These are phyloP conservation scores for Fusarium pseudocircinatum DNA, from an alignment of 2,329 filamentous ascomycete species.

Conservation along the genomic window DNA sequence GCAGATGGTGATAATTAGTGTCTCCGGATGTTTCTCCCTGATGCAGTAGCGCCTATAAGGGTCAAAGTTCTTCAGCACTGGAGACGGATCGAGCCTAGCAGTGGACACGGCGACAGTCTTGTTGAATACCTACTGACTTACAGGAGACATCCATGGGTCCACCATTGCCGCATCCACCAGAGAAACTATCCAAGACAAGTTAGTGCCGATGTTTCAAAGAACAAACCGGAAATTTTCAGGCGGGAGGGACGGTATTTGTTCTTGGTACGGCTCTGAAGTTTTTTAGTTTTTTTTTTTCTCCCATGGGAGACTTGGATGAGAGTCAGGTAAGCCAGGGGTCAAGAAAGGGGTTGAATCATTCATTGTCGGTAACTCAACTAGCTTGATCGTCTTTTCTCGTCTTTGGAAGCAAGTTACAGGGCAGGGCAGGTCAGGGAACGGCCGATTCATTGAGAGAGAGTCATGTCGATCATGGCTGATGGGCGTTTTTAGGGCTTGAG, in stretches of 20 bases:
- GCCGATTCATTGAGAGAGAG: not conserved
- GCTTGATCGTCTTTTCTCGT: not conserved
- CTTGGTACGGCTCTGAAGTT: not conserved
- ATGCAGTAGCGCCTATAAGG: constrained; percentile 14
- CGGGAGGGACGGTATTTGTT: not conserved
- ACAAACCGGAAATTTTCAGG: not conserved
- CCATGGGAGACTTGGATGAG: not conserved
- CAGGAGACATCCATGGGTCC: not conserved
- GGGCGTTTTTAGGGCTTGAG: constrained; percentile 1
- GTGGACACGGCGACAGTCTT: constrained; percentile 5
- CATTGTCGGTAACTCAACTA: not conserved
- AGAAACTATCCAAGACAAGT: constrained; percentile 6
- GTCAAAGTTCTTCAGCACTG: constrained; percentile 5
- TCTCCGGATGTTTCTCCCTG: constrained; percentile 1
- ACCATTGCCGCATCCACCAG: constrained; percentile 26
- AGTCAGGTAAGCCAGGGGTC: not conserved
- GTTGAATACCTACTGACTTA: not conserved
- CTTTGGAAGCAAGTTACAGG: not conserved
- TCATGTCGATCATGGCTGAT: constrained; percentile 10
- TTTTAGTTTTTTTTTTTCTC: not conserved
- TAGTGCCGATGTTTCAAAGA: not conserved
- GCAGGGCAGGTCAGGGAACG: not conserved
- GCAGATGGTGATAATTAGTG: not conserved
- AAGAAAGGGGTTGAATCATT: not conserved
- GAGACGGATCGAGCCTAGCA: constrained; percentile 37